Percentiles rank a stretch among this genome's conserved stretches.
Evolutionary conservation across 441 rosid genomes (phyloP).

Genomic region (Populus tomentosa): DNA sequence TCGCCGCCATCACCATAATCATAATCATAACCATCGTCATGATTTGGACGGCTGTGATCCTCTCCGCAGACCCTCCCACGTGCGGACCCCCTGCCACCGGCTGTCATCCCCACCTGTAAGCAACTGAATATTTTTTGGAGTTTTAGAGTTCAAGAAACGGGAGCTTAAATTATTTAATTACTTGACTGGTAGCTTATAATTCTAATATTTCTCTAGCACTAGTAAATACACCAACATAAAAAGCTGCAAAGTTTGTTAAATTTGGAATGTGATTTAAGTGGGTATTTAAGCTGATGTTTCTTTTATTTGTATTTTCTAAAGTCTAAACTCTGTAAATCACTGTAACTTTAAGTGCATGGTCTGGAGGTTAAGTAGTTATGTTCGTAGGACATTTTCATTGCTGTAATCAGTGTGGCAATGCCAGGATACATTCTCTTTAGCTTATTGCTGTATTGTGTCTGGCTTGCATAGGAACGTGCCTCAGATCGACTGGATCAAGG

Average conservation of each 20-base stretch:
- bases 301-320: too few relatives aligned
- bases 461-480: conserved; percentile 45
- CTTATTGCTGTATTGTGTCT: conserved; percentile 4
- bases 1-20: conserved; percentile 27
- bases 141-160: background rate
- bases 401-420: background rate
- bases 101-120: conserved; percentile 27
- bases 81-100: conserved; percentile 30
- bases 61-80: conserved; percentile 41
- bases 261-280: background rate
- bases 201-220: background rate
- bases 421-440: background rate
- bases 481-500: conserved; percentile 37
- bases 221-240: background rate
- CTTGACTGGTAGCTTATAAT: background rate
- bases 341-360: too few relatives aligned
- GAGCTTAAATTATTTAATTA: background rate
- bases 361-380: too few relatives aligned
- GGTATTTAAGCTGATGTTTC: too few relatives aligned
- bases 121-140: background rate
- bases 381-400: background rate
- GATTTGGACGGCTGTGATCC: conserved; percentile 55
- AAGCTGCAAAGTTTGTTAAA: background rate
- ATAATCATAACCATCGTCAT: conserved; percentile 25
- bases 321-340: too few relatives aligned